phyloP scores from a whole-genome alignment of 1,284 basidiomycete genomes.

The Mixia osmundae region DNA sequence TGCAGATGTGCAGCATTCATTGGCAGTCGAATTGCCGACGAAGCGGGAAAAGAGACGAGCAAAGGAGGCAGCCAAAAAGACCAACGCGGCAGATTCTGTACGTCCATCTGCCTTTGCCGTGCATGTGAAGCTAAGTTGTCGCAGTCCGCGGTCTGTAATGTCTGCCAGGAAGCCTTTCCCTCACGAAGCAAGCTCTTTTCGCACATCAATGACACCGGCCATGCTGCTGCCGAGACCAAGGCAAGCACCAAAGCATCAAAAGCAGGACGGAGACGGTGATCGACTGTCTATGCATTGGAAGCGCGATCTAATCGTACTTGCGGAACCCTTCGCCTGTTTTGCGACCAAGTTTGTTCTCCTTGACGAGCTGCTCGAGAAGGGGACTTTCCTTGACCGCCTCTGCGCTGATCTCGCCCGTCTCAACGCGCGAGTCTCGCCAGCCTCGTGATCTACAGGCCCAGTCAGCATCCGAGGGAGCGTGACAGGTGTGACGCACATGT shows the following conservation, averaged over 20 bases:
- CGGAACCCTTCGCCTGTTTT: constrained; percentile 31
- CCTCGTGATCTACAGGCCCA: no score
- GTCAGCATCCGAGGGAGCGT: no score
- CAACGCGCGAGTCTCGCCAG: constrained; percentile 29
- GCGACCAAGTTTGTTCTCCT: constrained; percentile 30
- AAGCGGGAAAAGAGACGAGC: constrained; percentile 62
- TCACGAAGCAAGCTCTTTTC: constrained; percentile 56
- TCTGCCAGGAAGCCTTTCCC: constrained; percentile 39
- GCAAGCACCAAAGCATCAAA: no score
- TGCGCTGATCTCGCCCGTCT: constrained; percentile 23
- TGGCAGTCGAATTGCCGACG: no score
- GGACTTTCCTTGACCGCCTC: constrained; percentile 27
- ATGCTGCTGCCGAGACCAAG: no score
- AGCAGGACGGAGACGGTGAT: no score
- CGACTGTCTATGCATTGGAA: no score
- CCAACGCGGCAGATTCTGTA: constrained; percentile 15
- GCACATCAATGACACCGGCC: constrained; percentile 47
- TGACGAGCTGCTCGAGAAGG: constrained; percentile 28
- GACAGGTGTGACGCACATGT: constrained; percentile 29
- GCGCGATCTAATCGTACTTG: constrained; percentile 20
- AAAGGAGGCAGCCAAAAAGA: constrained; percentile 51
- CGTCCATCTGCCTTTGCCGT: neutral
- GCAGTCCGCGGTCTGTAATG: constrained; percentile 35
- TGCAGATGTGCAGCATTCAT: no score
- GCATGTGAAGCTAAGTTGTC: neutral